phyloP scores from a whole-genome alignment of 495 filamentous ascomycete species.

The Hypoxylon intermedium region DNA sequence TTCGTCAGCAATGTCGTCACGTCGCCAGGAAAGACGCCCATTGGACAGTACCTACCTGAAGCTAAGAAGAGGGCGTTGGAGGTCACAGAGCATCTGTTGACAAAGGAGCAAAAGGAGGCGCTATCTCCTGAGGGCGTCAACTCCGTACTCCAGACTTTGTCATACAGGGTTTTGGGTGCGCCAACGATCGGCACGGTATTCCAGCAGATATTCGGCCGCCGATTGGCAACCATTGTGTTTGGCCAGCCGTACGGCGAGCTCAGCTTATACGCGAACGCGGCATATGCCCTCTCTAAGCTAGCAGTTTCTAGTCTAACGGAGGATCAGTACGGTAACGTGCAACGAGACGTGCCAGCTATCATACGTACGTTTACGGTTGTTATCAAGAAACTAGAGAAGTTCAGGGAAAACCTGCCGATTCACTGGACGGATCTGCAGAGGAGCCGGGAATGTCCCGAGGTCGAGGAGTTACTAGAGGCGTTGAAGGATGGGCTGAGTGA shows the following conservation, averaged over 20 bases:
- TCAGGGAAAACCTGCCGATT: constrained; percentile 62
- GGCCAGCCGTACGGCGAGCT: constrained; percentile 72
- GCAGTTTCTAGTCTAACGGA: constrained; percentile 76
- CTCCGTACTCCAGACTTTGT: constrained; percentile 40
- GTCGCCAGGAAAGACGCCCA: constrained; percentile 64
- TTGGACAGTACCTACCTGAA: constrained; percentile 47
- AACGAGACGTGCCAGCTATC: constrained; percentile 74
- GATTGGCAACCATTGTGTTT: constrained; percentile 66
- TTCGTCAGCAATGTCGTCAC: constrained; percentile 65
- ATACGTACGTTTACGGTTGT: constrained; percentile 73
- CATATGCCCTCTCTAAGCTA: constrained; percentile 71
- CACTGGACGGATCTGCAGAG: constrained; percentile 84
- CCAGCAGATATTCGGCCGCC: constrained; percentile 70
- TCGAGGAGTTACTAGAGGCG: constrained; percentile 66
- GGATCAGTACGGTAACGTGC: constrained; percentile 86
- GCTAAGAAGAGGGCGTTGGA: constrained; percentile 46
- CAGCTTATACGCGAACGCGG: constrained; percentile 71
- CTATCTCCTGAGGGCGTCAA: constrained; percentile 52
- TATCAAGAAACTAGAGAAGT: constrained; percentile 71
- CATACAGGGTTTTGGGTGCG: constrained; percentile 52
- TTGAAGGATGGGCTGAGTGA: constrained; percentile 66
- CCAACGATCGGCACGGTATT: constrained; percentile 69
- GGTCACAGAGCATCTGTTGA: constrained; percentile 53
- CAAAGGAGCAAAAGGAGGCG: constrained; percentile 52
- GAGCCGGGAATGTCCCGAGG: constrained; percentile 58